Evolutionary conservation across 2,329 filamentous ascomycete genomes (phyloP).

Genomic region (Colletotrichum sp.): DNA sequence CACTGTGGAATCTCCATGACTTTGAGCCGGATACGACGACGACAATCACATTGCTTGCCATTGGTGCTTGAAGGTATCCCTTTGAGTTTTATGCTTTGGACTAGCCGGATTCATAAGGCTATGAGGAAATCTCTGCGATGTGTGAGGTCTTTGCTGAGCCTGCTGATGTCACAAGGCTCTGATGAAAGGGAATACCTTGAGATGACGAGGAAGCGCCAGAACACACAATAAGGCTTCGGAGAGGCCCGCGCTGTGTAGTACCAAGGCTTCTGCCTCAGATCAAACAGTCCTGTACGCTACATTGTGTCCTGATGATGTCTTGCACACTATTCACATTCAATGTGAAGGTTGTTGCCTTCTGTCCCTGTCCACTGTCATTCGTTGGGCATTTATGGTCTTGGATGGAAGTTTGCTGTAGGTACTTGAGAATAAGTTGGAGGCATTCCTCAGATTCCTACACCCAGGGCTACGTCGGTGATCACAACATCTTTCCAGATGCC

Average conservation of each 20-base stretch:
- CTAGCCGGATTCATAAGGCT: not conserved
- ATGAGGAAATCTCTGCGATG: not conserved
- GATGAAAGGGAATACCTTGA: not conserved
- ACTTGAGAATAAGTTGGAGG: too few species aligned
- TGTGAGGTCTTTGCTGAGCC: not conserved
- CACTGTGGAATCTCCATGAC: not conserved
- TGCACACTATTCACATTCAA: too few species aligned
- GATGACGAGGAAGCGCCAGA: not conserved
- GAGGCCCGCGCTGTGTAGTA: accelerated
- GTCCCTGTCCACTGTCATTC: not conserved
- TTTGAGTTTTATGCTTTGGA: accelerated
- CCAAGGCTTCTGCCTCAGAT: not conserved
- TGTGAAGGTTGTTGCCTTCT: too few species aligned
- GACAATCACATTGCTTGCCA: too few species aligned
- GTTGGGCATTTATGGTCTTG: not conserved
- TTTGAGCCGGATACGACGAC: not conserved
- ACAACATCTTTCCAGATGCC: accelerated
- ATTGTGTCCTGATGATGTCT: not conserved
- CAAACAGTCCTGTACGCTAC: not conserved
- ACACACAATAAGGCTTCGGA: not conserved
- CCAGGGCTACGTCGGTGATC: accelerated
- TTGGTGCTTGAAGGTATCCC: too few species aligned
- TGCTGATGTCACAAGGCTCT: not conserved
- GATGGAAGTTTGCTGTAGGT: too few species aligned
- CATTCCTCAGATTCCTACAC: too few species aligned